Base-by-base conservation (phyloP, 495 filamentous ascomycete species). In the Penicillium manginii region DNA sequence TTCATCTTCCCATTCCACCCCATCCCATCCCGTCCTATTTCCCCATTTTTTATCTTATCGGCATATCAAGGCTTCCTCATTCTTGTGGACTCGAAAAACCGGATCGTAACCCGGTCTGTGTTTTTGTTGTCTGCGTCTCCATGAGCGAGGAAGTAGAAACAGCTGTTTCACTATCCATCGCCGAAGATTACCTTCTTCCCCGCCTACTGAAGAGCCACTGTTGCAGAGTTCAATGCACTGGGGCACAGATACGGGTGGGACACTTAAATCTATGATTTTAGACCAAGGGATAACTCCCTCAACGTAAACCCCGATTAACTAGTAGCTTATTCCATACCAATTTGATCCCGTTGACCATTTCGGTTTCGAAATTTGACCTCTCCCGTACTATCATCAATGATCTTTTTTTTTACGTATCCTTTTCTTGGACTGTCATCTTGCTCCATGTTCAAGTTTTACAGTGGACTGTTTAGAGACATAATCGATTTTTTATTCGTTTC, bases 201-300 rank as follows among this genome's bases (percentile, higher is more conserved):
- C 81, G 84, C 89, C 88, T 87, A 80, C 85, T 88, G 91, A 93
- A 91, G 91, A 93, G 91, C 91, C 86, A 85, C 88, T 80, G 81
- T 74, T 80, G 81, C 81, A 78, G 72, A 87, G 91, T 78, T 77
- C 73, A 55, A 80, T 84, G 81, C 82, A 80, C 86, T 79, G 82
- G 84, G 86, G 91, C 89, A 96, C 91, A 96, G 91, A 96, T 96
- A 96, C 91, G 88, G 91, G 90, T 82, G 86, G 83, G 78, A 96
- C 89, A 96, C 83, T 50, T 22, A 9, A 4, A 7, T 8, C 11
- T 49, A 11, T 23, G 35, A 17, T 39, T 37, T 3, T 37, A 37
- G 35, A 4, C 12, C 35, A 37, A 37, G 35, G 33, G 35, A 37
- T 11, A 29, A 29, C 26, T 29, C 26, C 26, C 26, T 29, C 26